Conservation (phyloP, 805 yeast species). For the Yarrowia porcina region DNA sequence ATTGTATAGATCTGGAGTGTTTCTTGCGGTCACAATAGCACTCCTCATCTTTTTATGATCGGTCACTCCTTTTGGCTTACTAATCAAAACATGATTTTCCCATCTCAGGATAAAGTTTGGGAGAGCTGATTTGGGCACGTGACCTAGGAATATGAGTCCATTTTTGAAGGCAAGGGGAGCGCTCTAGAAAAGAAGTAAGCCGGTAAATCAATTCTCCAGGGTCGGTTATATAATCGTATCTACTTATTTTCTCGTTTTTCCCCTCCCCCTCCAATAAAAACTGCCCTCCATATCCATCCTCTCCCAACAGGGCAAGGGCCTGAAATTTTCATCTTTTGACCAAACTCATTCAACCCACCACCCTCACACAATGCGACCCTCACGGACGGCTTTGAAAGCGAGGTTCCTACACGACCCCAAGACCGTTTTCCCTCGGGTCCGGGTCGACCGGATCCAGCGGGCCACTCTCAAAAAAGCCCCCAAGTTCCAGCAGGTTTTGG, state of each 20-base stretch:
- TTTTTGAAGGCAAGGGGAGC: background rate
- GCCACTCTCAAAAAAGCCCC: conserved; percentile 30
- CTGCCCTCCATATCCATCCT: too few species aligned
- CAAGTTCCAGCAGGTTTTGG: conserved; percentile 31
- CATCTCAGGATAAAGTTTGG: background rate
- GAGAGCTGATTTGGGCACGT: background rate
- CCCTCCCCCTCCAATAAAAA: background rate
- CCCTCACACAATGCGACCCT: conserved; percentile 17
- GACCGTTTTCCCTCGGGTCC: conserved; percentile 29
- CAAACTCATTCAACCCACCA: background rate
- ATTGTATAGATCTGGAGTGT: too few species aligned
- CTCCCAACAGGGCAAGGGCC: conserved; percentile 25
- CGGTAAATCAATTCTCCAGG: background rate
- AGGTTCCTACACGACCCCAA: conserved; percentile 22
- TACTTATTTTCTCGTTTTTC: background rate
- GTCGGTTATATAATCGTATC: too few species aligned
- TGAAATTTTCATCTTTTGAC: background rate
- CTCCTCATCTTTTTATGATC: too few species aligned
- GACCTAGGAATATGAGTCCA: background rate
- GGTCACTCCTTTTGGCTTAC: background rate
- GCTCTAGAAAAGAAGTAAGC: background rate
- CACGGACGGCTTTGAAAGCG: conserved; percentile 15
- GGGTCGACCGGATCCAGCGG: conserved; percentile 30
- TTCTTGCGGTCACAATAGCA: too few species aligned
- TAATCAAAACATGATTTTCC: too few species aligned